Base-by-base conservation (phyloP, 2,329 filamentous ascomycete species). In the Fusarium circinatum region DNA sequence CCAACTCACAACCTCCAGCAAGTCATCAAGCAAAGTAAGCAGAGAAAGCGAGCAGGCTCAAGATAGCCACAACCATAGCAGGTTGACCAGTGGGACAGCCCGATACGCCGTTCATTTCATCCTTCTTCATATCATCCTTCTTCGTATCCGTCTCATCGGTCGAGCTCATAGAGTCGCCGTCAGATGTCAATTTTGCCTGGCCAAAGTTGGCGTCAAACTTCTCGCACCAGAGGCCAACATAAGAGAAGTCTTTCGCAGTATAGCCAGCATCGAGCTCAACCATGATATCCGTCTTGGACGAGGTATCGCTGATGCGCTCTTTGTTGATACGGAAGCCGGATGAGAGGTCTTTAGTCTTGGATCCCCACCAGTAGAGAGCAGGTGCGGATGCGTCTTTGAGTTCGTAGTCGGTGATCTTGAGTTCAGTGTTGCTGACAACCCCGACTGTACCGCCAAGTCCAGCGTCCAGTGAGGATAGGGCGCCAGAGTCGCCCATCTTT, bases 351-450 rank as follows among this genome's bases (percentile, higher is more conserved):
- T 59, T 5, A 5, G 32, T 59, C 17, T 36, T 38, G 8, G 56
- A 59, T 28, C 56, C 56, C 56, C 56, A 59, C 56, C 56, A 59
- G 42, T 59, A 59, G 42, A 59, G 56, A n/a, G 56, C 56, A 15
- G 56, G 56, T 51, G 56, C 41, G 2, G 56, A 59, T 10, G 42
- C 42, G 14, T 59, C 42, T 30, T 59, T 59, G 11, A 59, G 32
- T 15, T 59, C 9, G 42, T 59, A 59, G 32, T 38, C 24, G 41
- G 32, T n/a, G 20, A 59, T 59, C 20, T 59, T 59, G 20, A 59
- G 56, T n/a, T 59, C 56, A 11, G 56, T 59, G 20, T 59, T 30
- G 32, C 56, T 59, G 30, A n/a, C 22, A 4, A 59, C 56, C 13
- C 38, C 32, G 6, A 38, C 42, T 13, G 42, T 51, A 3, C 56